Percentiles rank a stretch among this genome's conserved stretches.
Evolutionary conservation across 2,329 filamentous ascomycete species (phyloP).

Genomic region (Beauveria sp.): DNA sequence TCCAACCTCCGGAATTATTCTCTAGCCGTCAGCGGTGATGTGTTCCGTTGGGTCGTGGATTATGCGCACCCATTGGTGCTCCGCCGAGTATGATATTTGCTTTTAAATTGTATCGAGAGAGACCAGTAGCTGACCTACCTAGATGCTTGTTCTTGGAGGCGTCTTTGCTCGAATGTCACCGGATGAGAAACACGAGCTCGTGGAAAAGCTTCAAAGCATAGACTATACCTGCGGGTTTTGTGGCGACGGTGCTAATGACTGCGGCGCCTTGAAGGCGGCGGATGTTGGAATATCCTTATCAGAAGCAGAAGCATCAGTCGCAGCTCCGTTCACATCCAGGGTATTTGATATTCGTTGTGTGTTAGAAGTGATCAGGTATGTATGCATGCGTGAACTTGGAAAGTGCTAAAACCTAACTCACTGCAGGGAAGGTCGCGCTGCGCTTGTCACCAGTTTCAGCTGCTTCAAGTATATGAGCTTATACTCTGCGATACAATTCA

Average conservation of each 20-base stretch:
- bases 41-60: conserved; percentile 94
- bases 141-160: conserved; percentile 87
- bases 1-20: conserved; percentile 78
- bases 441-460: conserved; percentile 96
- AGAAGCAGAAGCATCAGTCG: conserved; percentile 94
- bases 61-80: conserved; percentile 77
- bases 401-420: conserved; percentile 16
- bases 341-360: conserved; percentile 97
- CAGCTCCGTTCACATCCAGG: conserved; percentile 93
- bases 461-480: conserved; percentile 99
- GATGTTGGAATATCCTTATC: conserved; percentile 96
- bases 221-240: conserved; percentile 96
- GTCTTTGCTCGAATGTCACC: conserved; percentile 98
- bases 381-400: conserved; percentile 9
- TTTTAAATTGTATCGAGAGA: neutral
- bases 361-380: conserved; percentile 74
- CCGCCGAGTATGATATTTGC: conserved; percentile 45
- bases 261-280: conserved; percentile 90
- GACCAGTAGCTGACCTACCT: conserved; percentile 11
- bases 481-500: conserved; percentile 99
- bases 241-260: conserved; percentile 95
- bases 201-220: conserved; percentile 93
- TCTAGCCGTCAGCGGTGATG: conserved; percentile 82
- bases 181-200: conserved; percentile 95
- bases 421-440: conserved; percentile 75